Conservation (phyloP, 2,329 filamentous ascomycete species). For the Penicillium freii region DNA sequence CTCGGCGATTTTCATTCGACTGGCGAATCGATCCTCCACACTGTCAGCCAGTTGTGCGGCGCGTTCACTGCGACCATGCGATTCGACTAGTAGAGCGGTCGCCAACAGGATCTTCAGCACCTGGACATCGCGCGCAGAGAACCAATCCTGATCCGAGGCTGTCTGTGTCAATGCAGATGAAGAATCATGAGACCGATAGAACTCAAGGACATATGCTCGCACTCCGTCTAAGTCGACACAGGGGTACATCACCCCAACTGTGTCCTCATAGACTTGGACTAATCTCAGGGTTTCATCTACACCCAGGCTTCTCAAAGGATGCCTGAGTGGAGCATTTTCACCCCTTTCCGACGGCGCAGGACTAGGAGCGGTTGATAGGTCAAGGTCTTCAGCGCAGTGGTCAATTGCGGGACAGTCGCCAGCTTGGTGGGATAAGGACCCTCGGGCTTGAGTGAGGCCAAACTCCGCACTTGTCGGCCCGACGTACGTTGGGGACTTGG, state of each 20-base stretch:
- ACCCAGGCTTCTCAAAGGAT: conserved; percentile 72
- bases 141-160: conserved; percentile 35
- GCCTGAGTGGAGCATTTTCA: conserved; percentile 46
- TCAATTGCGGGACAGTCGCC: neutral
- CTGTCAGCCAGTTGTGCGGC: conserved; percentile 35
- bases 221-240: conserved; percentile 70
- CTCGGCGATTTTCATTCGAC: conserved; percentile 34
- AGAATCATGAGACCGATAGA: conserved; percentile 17
- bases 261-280: conserved; percentile 76
- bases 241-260: conserved; percentile 86
- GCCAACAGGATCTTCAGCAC: conserved; percentile 79
- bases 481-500: conserved; percentile 34
- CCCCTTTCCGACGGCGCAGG: conserved; percentile 25
- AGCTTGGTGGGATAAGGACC: neutral
- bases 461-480: conserved; percentile 40
- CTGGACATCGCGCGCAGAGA: conserved; percentile 54
- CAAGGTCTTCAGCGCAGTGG: conserved; percentile 20
- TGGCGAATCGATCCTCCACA: conserved; percentile 37
- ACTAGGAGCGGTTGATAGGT: conserved; percentile 22
- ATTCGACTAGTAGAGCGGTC: conserved; percentile 70
- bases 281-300: conserved; percentile 75
- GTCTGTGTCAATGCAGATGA: neutral
- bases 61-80: conserved; percentile 68
- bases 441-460: conserved; percentile 25
- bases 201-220: conserved; percentile 47